Percentiles rank a stretch among this genome's conserved stretches.
Conservation (phyloP, 2,329 filamentous ascomycete species). For the Coniochaeta sp. region DNA sequence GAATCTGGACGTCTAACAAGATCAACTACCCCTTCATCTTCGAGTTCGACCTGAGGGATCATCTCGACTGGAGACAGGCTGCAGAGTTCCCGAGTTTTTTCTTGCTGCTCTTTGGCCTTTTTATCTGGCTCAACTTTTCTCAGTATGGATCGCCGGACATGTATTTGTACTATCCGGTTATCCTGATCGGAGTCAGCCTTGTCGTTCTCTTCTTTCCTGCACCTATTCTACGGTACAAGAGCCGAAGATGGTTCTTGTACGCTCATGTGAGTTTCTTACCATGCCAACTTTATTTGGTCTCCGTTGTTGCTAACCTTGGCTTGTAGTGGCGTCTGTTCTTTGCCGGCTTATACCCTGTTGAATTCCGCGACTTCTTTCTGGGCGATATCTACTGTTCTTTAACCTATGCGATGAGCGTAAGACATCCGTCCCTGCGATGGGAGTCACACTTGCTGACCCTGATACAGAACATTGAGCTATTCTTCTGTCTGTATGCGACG, state of each 20-base stretch:
- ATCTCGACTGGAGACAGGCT: slow-evolving; percentile 83
- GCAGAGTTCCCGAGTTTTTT: slow-evolving; percentile 83
- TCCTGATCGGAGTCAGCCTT: slow-evolving; percentile 64
- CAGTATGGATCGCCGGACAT: slow-evolving; percentile 56
- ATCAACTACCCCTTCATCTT: slow-evolving; percentile 98
- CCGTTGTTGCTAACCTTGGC: slow-evolving; percentile 18
- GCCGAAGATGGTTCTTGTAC: slow-evolving; percentile 79
- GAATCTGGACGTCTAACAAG: slow-evolving; percentile 73
- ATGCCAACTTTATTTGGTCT: not conserved
- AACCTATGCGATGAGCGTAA: slow-evolving; percentile 79
- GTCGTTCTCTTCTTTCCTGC: slow-evolving; percentile 69
- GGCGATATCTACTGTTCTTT: slow-evolving; percentile 97
- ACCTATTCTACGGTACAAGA: slow-evolving; percentile 65
- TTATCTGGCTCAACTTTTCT: slow-evolving; percentile 85
- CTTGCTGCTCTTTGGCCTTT: slow-evolving; percentile 67
- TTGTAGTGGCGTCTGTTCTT: slow-evolving; percentile 72
- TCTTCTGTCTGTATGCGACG: slow-evolving; percentile 88
- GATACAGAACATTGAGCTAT: slow-evolving; percentile 73
- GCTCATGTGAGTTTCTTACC: slow-evolving; percentile 61
- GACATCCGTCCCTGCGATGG: slow-evolving; percentile 23
- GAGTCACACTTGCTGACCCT: slow-evolving; percentile 4
- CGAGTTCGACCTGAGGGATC: slow-evolving; percentile 82
- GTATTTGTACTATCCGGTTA: slow-evolving; percentile 79
- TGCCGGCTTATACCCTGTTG: slow-evolving; percentile 83
- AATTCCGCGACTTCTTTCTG: slow-evolving; percentile 95